Evolutionary conservation across 2,329 filamentous ascomycete genomes (phyloP).

Genomic region (Zasmidium citrigriseum): DNA sequence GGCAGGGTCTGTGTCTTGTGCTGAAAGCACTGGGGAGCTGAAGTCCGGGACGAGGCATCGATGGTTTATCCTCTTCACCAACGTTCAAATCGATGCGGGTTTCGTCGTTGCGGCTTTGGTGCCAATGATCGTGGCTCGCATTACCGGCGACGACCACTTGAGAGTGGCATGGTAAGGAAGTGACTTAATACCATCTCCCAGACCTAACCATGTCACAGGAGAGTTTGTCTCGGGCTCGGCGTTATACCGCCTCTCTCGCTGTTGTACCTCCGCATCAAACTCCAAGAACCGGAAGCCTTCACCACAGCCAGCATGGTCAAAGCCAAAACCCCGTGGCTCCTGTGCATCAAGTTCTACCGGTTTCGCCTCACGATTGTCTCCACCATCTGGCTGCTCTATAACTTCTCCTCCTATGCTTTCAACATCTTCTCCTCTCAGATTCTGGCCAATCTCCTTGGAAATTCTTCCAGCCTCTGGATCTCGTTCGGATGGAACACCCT

Average conservation of each 20-base stretch:
- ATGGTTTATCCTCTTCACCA: constrained; percentile 80
- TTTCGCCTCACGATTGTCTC: constrained; percentile 69
- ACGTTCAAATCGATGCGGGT: constrained; percentile 81
- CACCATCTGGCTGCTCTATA: constrained; percentile 75
- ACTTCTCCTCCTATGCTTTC: constrained; percentile 83
- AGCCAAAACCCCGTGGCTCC: constrained; percentile 51
- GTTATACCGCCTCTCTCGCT: constrained; percentile 74
- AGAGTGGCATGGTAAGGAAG: too few species aligned
- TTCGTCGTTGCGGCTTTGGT: constrained; percentile 81
- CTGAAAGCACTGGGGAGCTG: constrained; percentile 81
- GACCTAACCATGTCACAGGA: constrained; percentile 55
- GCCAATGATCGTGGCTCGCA: constrained; percentile 60
- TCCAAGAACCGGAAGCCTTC: constrained; percentile 79
- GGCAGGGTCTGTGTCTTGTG: constrained; percentile 78
- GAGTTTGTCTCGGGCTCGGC: constrained; percentile 75
- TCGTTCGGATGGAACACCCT: constrained; percentile 86
- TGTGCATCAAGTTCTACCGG: constrained; percentile 69
- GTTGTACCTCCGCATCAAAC: constrained; percentile 68
- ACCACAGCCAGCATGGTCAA: constrained; percentile 67
- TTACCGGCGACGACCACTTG: constrained; percentile 5
- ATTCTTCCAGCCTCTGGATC: constrained; percentile 65
- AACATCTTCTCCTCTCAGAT: constrained; percentile 81
- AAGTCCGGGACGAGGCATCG: constrained; percentile 77
- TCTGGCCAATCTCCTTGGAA: constrained; percentile 62
- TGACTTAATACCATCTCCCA: too few species aligned